Evolutionary conservation across 2,329 filamentous ascomycete species (phyloP), one percentile per base, ranked within the genome.

Genomic region (Xylariaceae sp.): DNA sequence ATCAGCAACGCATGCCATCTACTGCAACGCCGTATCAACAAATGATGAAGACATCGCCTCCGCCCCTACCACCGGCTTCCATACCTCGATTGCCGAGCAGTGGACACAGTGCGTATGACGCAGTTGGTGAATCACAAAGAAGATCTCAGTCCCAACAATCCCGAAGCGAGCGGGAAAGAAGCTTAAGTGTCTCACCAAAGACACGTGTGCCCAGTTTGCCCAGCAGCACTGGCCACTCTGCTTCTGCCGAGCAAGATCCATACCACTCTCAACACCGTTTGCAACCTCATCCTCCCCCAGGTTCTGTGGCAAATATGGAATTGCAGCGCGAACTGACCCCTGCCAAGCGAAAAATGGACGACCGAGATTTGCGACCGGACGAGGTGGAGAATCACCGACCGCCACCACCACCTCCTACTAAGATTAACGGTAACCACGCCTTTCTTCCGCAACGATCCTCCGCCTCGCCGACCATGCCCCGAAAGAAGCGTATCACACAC

Each of bases 181-280:
- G 87, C 70, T 73, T 89, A 50, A 93, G 89, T 68, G 85, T 94
- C 47, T 94, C 90, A 71, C 91, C 91, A 26, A 92, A 91, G 75
- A 92, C 90, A 31, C 80, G 83, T 61, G 76, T 87, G 14, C 76
- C 80, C 34, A 84, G 81, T 64, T 69, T 84, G 33, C 69, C 71
- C 33, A 68, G 65, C 53, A 71, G 66, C 61, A 58, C 62, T 17
- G 61, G 67, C 49, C 66, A 67, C 45, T 58, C 67, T 34, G 54
- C 62, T 7, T 67, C 67, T 23, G 63, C 62, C 52, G 67, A 67
- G 45, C 62, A 77, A 76, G 56, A 80, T 74, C 69, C 79, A 73
- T 66, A 67, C 75, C 40, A 75, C 44, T 44, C 59, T n/a, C 59
- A 62, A 39, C 50, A 57, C 21, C 54, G 54, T 21, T 29, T 58